phyloP scores from a whole-genome alignment of 1,284 basidiomycete genomes.

The Ceraceosorus bombacis region DNA sequence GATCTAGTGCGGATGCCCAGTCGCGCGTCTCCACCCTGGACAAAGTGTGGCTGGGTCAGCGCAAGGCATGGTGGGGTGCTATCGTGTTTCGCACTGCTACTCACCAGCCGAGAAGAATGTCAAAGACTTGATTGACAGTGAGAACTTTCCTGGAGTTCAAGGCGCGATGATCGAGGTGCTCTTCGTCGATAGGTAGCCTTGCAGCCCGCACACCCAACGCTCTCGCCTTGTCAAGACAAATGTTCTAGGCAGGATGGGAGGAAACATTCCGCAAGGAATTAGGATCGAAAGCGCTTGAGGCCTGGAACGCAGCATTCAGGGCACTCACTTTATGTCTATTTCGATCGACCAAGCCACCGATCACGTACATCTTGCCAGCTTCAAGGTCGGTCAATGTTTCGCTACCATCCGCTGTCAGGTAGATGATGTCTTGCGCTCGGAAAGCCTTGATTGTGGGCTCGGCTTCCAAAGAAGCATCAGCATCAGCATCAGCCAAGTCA shows the following conservation, averaged over 20 bases:
- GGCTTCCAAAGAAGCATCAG: neutral
- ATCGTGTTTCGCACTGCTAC: neutral
- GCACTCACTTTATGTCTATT: constrained; percentile 77
- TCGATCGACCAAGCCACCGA: constrained; percentile 91
- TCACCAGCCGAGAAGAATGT: constrained; percentile 78
- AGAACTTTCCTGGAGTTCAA: constrained; percentile 86
- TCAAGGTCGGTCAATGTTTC: constrained; percentile 73
- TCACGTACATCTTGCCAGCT: constrained; percentile 81
- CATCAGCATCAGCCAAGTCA: neutral
- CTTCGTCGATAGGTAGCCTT: constrained; percentile 67
- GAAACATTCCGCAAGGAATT: constrained; percentile 2
- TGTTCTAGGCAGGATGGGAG: constrained; percentile 56
- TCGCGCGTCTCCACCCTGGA: constrained; percentile 24
- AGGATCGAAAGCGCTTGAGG: neutral
- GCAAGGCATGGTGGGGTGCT: neutral
- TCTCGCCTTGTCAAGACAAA: constrained; percentile 81
- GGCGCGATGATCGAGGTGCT: constrained; percentile 8
- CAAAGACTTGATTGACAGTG: constrained; percentile 90
- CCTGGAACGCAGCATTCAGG: neutral
- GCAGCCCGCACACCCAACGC: constrained; percentile 70
- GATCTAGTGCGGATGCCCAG: constrained; percentile 55
- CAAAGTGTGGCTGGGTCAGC: neutral
- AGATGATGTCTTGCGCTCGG: constrained; percentile 59
- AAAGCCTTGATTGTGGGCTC: neutral
- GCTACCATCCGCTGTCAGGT: constrained; percentile 88